Evolutionary conservation across 495 filamentous ascomycete genomes (phyloP).

Genomic region (Annulohypoxylon bovei): DNA sequence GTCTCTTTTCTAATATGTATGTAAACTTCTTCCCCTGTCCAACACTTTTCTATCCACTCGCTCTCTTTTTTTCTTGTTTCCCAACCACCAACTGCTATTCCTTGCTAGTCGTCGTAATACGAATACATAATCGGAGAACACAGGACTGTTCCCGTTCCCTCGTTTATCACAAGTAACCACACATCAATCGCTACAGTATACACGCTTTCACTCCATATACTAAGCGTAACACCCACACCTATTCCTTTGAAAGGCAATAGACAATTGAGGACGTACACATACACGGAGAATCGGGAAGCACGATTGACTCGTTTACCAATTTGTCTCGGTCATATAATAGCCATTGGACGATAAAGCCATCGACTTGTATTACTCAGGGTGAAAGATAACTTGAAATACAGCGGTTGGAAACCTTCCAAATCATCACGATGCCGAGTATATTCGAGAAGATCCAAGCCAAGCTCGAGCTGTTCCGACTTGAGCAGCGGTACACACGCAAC

Average conservation of each 20-base stretch:
- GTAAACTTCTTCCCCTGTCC: conserved; percentile 45
- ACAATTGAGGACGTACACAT: conserved; percentile 4
- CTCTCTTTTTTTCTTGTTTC: conserved; percentile 21
- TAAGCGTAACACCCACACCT: background rate
- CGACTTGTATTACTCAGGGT: background rate
- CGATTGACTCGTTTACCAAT: conserved; percentile 4
- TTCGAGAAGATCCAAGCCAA: conserved; percentile 66
- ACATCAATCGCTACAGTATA: conserved; percentile 23
- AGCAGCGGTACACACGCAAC: conserved; percentile 89
- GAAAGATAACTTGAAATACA: background rate
- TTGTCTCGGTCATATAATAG: conserved; percentile 6
- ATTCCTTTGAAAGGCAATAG: conserved; percentile 7
- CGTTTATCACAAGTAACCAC: conserved; percentile 22
- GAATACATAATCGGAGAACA: conserved; percentile 39
- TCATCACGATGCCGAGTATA: conserved; percentile 47
- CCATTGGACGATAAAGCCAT: background rate
- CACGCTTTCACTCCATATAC: conserved; percentile 1
- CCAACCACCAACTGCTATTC: conserved; percentile 31
- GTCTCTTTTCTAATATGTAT: conserved; percentile 26
- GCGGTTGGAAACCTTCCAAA: background rate
- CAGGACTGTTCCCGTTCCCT: conserved; percentile 42
- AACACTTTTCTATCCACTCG: conserved; percentile 39
- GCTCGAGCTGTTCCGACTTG: conserved; percentile 89
- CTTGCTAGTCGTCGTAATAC: conserved; percentile 19
- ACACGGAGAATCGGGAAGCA: background rate